Evolutionary conservation across 1,284 basidiomycete species (phyloP), one percentile per base, ranked within the genome.

Genomic region (Afroboletus lepidellus): DNA sequence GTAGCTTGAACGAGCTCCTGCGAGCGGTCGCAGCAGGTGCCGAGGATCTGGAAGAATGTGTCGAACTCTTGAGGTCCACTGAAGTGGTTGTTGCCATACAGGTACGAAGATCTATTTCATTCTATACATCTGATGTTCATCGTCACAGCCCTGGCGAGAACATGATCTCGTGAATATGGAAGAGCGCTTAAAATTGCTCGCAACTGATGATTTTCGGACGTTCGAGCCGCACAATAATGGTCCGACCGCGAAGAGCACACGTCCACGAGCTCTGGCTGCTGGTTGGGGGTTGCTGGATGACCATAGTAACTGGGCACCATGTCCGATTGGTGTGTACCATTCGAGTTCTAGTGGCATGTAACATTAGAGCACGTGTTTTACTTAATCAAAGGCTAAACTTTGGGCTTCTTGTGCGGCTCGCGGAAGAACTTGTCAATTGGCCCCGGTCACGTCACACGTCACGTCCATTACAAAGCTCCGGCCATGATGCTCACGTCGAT

Each of bases 241-340:
- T 20, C n/a, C 43, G 30, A 12, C 29, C 18, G 11, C 32, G 33
- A 42, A 13, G 29, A 48, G 38, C 24, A 23, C 16, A 15, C 46
- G 21, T 7, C 7, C 51, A 36, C 57, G 46, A 13, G 42, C 34
- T 48, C 32, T 45, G 23, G 48, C 48, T 33, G 7, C 11, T 29
- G 87, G 85, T 16, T 89, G 86, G 86, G 70, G 71, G 42, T 53
- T 72, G 38, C 65, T 84, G 8, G 69, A 74, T 33, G 60, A 65
- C 33, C 65, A 56, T 24, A 71, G 70, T 16, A 66, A 69, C 25
- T 89, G 87, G 87, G 74, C 70, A 57, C 74, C 81, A 3, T 83
- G 79, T 62, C 86, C 87, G 5, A 84, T 90, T 46, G 87, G 87
- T 16, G 74, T 86, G 46, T 81, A 73, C 45, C 32, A 44, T 53